A percentile compares a stretch with the other conserved stretches of the same genome.
Conservation (phyloP, 208 protist genomes). For the Herpetomonas samuelpessoai region DNA sequence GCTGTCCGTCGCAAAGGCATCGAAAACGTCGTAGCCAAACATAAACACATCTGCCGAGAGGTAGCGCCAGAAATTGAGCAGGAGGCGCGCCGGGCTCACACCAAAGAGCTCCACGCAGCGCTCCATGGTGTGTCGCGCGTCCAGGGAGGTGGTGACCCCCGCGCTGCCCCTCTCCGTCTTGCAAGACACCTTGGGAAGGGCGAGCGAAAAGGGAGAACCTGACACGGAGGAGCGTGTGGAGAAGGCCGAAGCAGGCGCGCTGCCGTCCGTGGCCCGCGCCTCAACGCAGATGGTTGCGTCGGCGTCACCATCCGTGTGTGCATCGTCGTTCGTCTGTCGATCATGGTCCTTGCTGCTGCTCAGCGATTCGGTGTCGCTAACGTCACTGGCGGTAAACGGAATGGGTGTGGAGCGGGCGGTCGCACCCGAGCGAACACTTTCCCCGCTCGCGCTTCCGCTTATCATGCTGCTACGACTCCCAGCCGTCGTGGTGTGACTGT, state of each 20-base stretch:
- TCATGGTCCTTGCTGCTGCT: background rate
- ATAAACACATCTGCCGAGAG: conserved; percentile 37
- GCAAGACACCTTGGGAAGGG: background rate
- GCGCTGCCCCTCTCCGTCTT: background rate
- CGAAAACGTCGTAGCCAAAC: conserved; percentile 38
- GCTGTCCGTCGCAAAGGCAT: conserved; percentile 30
- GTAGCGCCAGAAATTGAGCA: conserved; percentile 54
- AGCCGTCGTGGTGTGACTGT: background rate
- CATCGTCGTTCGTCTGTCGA: too few relatives aligned
- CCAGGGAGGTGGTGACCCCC: background rate
- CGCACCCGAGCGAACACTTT: too few relatives aligned
- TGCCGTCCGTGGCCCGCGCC: background rate
- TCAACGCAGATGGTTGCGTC: too few relatives aligned
- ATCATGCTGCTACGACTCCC: too few relatives aligned
- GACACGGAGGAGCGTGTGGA: too few relatives aligned
- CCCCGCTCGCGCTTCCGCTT: too few relatives aligned
- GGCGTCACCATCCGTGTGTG: too few relatives aligned
- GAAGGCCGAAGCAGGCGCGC: background rate
- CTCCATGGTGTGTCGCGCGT: background rate
- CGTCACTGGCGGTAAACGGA: background rate
- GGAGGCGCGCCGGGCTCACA: conserved; percentile 19
- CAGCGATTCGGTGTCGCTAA: conserved; percentile 6
- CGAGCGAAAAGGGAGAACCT: too few relatives aligned
- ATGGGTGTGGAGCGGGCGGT: background rate
- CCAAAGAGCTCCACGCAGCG: conserved; percentile 15